These are phyloP conservation scores for Umbelopsis vinacea DNA, from an alignment of 192 early-diverging fungal genomes.

Conservation along the genomic window DNA sequence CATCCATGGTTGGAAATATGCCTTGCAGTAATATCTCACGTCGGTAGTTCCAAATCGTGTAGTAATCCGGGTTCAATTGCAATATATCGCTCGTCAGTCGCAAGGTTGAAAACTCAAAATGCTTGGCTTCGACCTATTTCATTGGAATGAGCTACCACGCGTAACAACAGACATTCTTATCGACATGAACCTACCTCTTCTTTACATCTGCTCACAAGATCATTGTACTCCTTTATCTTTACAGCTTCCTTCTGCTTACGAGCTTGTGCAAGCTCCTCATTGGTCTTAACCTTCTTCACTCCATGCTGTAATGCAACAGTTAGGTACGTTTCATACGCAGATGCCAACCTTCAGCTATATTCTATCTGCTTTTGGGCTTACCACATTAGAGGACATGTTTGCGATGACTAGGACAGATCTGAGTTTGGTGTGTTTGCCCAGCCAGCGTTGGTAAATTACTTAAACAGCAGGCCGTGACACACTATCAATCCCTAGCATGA, in stretches of 20 bases:
- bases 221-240: constrained; percentile 50
- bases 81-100: constrained; percentile 72
- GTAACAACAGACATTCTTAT: too few relatives aligned
- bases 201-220: constrained; percentile 36
- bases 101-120: constrained; percentile 59
- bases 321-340: background rate
- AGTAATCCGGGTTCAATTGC: constrained; percentile 86
- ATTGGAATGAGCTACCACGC: background rate
- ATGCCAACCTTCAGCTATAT: background rate
- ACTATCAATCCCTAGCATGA: background rate
- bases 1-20: constrained; percentile 35
- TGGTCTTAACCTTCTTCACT: constrained; percentile 40
- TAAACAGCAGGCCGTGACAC: background rate
- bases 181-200: constrained; percentile 30
- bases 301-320: constrained; percentile 39
- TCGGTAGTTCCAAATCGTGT: constrained; percentile 95
- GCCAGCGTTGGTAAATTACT: background rate
- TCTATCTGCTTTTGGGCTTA: background rate
- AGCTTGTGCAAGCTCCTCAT: constrained; percentile 37
- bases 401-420: background rate
- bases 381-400: constrained; percentile 12
- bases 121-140: constrained; percentile 39
- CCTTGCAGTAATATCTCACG: constrained; percentile 69
- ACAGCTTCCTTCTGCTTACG: constrained; percentile 43
- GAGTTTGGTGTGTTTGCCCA: background rate